Evolutionary conservation across 495 filamentous ascomycete genomes (phyloP).

Genomic region (Terfezia claveryi): DNA sequence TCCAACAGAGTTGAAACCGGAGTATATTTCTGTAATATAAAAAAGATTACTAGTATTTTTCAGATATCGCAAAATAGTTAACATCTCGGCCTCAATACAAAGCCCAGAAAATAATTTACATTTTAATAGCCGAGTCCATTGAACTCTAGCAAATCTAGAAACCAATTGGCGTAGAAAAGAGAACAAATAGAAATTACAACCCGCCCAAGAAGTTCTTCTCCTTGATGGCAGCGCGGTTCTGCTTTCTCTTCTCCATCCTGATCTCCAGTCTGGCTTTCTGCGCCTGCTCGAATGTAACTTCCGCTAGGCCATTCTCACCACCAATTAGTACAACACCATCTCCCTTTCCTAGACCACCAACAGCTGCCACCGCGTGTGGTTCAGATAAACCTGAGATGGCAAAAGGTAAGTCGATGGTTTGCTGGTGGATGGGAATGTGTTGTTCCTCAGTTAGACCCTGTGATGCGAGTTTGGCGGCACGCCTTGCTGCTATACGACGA

Average conservation of each 20-base stretch:
- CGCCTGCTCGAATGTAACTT: constrained; percentile 35
- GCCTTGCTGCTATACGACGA: constrained; percentile 42
- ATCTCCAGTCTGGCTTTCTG: constrained; percentile 41
- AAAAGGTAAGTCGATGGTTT: constrained; percentile 61
- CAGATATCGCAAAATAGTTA: too few species aligned
- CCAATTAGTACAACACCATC: constrained; percentile 15
- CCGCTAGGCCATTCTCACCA: constrained; percentile 23
- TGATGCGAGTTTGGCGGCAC: constrained; percentile 37
- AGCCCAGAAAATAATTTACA: too few species aligned
- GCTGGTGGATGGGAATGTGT: constrained; percentile 61
- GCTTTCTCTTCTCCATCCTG: constrained; percentile 44
- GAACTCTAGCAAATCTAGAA: too few species aligned
- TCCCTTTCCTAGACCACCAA: constrained; percentile 5
- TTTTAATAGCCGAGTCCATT: too few species aligned
- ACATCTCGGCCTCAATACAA: too few species aligned
- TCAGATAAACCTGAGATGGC: constrained; percentile 21
- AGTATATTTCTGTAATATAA: too few species aligned
- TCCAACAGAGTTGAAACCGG: too few species aligned
- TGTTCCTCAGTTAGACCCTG: constrained; percentile 41
- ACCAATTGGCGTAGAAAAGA: too few species aligned
- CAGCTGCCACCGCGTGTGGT: constrained; percentile 4
- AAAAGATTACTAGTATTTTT: too few species aligned
- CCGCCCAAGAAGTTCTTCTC: constrained; percentile 64
- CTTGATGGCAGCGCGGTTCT: constrained; percentile 61
- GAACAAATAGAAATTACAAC: not conserved